Conservation (phyloP, 495 filamentous ascomycete genomes). For the Hyaloscypha bicolor region DNA sequence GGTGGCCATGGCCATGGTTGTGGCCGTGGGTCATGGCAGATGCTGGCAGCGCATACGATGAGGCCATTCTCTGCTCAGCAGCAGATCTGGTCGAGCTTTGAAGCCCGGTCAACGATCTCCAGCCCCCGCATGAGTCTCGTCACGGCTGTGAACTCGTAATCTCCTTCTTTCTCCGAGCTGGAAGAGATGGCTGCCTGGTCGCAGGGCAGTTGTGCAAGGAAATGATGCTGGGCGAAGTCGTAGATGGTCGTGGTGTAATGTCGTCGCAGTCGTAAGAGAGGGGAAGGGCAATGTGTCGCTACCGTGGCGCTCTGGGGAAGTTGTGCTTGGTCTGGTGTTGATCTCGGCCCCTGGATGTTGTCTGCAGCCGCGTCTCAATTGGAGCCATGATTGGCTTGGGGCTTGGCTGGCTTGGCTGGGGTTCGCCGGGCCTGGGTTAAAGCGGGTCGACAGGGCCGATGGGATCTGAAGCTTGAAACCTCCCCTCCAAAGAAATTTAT, state of each 20-base stretch:
- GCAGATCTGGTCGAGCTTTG: conserved; percentile 20
- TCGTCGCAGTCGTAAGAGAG: conserved; percentile 1
- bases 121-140: conserved; percentile 23
- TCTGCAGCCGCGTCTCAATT: background rate
- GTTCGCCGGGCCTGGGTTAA: background rate
- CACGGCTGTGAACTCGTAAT: background rate
- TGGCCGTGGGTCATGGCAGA: conserved; percentile 48
- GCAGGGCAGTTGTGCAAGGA: background rate
- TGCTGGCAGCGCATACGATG: conserved; percentile 53
- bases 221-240: background rate
- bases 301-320: background rate
- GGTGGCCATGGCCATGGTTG: conserved; percentile 40
- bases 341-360: conserved; percentile 15
- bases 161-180: conserved; percentile 12
- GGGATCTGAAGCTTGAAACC: background rate
- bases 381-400: conserved; percentile 6
- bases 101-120: conserved; percentile 16
- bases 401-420: background rate
- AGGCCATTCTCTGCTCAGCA: conserved; percentile 40
- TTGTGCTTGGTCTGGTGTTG: conserved; percentile 17
- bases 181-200: background rate
- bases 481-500: background rate
- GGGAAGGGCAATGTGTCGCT: conserved; percentile 5
- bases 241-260: background rate
- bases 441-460: background rate